These are phyloP conservation scores for Chalaropsis ovoidea DNA, from an alignment of 2,329 filamentous ascomycete genomes.

Conservation along the genomic window DNA sequence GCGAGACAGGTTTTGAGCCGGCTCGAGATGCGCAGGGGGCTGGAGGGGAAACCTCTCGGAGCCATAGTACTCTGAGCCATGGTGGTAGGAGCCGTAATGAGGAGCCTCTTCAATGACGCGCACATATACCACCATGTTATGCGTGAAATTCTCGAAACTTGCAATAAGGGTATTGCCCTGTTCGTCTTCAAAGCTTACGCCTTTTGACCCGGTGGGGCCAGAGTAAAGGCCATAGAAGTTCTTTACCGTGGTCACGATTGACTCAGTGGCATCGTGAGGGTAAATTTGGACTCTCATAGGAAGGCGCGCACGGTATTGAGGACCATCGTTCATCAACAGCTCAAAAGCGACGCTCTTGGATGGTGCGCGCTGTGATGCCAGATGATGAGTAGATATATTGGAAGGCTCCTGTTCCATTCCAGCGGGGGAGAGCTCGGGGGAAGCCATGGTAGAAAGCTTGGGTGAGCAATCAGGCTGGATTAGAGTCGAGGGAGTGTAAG, in stretches of 20 bases:
- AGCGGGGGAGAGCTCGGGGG: conserved; percentile 21
- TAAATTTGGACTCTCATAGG: conserved; percentile 87
- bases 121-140: conserved; percentile 90
- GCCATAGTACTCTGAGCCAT: conserved; percentile 38
- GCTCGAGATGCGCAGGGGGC: conserved; percentile 42
- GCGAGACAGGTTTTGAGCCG: conserved; percentile 45
- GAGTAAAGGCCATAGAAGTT: conserved; percentile 98
- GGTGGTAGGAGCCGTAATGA: conserved; percentile 24
- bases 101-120: conserved; percentile 57
- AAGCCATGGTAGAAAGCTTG: conserved; percentile 18
- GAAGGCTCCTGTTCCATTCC: conserved; percentile 17
- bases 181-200: conserved; percentile 91
- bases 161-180: conserved; percentile 85
- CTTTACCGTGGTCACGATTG: conserved; percentile 95
- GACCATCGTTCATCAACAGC: conserved; percentile 57
- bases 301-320: conserved; percentile 60
- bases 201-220: conserved; percentile 55
- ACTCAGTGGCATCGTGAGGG: conserved; percentile 91
- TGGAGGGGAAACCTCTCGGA: conserved; percentile 44
- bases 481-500: background rate
- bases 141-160: conserved; percentile 86
- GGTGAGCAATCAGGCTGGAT: conserved; percentile 2
- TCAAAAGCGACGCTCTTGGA: conserved; percentile 72
- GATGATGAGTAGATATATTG: conserved; percentile 15
- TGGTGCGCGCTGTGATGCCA: conserved; percentile 18